Conservation (phyloP, 2,329 filamentous ascomycete species). For the Fusarium udum region DNA sequence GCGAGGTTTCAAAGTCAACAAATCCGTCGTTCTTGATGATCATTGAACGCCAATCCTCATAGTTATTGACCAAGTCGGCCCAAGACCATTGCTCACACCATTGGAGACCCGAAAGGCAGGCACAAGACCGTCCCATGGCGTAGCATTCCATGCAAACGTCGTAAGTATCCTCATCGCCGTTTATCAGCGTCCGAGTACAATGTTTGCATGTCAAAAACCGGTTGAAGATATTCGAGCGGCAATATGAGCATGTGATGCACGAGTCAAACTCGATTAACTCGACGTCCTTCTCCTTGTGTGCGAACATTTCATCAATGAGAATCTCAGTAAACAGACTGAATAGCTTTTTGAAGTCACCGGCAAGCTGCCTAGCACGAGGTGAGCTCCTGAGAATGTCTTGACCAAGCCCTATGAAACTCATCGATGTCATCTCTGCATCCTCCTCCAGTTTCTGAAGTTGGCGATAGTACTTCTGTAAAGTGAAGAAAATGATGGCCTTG, state of each 20-base stretch:
- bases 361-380: constrained; percentile 71
- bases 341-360: constrained; percentile 82
- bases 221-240: constrained; percentile 96
- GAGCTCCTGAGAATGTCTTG: constrained; percentile 56
- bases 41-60: constrained; percentile 84
- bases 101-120: constrained; percentile 82
- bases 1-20: constrained; percentile 71
- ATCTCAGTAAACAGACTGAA: constrained; percentile 82
- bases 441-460: constrained; percentile 66
- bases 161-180: constrained; percentile 83
- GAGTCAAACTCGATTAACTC: constrained; percentile 87
- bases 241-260: constrained; percentile 95
- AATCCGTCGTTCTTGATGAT: constrained; percentile 79
- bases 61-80: constrained; percentile 78
- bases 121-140: constrained; percentile 93
- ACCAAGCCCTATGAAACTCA: constrained; percentile 59
- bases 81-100: constrained; percentile 97
- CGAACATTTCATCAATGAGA: constrained; percentile 87
- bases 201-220: constrained; percentile 91
- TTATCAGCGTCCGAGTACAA: constrained; percentile 74
- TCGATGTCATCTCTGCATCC: constrained; percentile 54
- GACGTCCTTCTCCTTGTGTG: constrained; percentile 73
- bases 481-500: constrained; percentile 93
- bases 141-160: constrained; percentile 99
- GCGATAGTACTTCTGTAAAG: constrained; percentile 80